Percentiles rank a stretch among this genome's conserved stretches.
These are phyloP conservation scores for Mrakia hoshinonis DNA, from an alignment of 768 basidiomycete genomes.

Conservation along the genomic window DNA sequence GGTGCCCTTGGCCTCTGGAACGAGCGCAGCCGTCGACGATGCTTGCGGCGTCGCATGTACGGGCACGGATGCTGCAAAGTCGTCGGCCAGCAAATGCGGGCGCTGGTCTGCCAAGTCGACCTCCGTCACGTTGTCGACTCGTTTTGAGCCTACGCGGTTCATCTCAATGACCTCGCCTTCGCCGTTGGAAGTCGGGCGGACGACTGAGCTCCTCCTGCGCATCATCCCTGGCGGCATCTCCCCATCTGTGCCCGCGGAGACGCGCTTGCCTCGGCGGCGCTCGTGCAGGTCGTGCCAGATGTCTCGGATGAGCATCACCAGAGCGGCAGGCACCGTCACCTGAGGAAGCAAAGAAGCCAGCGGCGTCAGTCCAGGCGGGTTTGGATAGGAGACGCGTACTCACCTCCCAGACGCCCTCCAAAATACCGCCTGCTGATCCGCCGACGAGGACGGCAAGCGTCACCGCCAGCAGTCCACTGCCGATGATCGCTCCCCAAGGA, in stretches of 20 bases:
- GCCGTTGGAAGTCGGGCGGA: background rate
- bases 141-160: background rate
- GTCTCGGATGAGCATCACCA: constrained; percentile 63
- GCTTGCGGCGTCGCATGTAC: background rate
- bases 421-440: constrained; percentile 49
- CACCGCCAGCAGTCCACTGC: constrained; percentile 55
- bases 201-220: background rate
- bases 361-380: background rate
- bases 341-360: background rate
- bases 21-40: background rate
- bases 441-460: constrained; percentile 68
- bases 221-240: background rate
- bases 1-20: background rate
- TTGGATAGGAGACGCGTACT: background rate
- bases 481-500: constrained; percentile 63
- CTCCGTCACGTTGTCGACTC: background rate
- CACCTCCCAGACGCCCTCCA: constrained; percentile 39
- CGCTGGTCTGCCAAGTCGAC: background rate
- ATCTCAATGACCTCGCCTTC: background rate
- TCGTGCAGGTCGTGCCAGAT: constrained; percentile 39
- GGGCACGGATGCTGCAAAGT: background rate
- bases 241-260: background rate
- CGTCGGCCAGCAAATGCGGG: background rate
- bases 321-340: constrained; percentile 73
- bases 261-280: background rate